Evolutionary conservation across 2,329 filamentous ascomycete genomes (phyloP).

Genomic region (Colletotrichum trifolii): DNA sequence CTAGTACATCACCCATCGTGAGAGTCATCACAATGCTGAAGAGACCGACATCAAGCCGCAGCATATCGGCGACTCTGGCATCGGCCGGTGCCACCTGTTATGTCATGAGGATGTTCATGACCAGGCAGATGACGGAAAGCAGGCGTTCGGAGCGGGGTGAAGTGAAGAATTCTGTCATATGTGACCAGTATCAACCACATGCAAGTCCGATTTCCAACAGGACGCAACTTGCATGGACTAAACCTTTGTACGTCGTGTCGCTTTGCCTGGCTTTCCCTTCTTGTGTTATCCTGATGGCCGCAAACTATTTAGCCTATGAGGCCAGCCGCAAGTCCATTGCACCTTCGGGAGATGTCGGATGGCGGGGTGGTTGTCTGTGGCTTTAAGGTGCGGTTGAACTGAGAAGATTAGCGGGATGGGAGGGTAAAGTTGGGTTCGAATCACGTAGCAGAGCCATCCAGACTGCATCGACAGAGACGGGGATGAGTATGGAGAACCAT

Average conservation of each 20-base stretch:
- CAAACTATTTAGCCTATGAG: slow-evolving; percentile 26
- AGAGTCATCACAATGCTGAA: background rate
- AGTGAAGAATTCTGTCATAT: slow-evolving; percentile 22
- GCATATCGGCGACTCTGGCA: background rate
- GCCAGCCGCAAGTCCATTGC: slow-evolving; percentile 6
- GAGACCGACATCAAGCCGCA: background rate
- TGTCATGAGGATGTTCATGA: no score
- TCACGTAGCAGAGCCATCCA: no score
- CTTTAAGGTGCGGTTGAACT: background rate
- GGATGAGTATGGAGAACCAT: no score
- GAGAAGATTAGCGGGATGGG: background rate
- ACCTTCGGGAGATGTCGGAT: slow-evolving; percentile 32
- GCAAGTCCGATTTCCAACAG: slow-evolving; percentile 10
- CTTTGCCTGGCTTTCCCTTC: slow-evolving; percentile 3
- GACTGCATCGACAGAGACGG: no score
- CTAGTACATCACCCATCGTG: background rate
- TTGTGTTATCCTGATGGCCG: background rate
- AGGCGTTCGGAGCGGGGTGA: background rate
- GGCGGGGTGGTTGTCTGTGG: background rate
- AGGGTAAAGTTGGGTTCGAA: background rate
- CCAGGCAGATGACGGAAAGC: background rate
- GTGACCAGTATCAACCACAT: background rate
- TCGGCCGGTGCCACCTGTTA: no score
- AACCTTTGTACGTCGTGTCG: background rate
- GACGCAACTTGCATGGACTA: slow-evolving; percentile 10